A percentile compares a stretch with the other conserved stretches of the same genome.
phyloP scores from a whole-genome alignment of 2,329 filamentous ascomycete species.

The Pseudogymnoascus sp. region DNA sequence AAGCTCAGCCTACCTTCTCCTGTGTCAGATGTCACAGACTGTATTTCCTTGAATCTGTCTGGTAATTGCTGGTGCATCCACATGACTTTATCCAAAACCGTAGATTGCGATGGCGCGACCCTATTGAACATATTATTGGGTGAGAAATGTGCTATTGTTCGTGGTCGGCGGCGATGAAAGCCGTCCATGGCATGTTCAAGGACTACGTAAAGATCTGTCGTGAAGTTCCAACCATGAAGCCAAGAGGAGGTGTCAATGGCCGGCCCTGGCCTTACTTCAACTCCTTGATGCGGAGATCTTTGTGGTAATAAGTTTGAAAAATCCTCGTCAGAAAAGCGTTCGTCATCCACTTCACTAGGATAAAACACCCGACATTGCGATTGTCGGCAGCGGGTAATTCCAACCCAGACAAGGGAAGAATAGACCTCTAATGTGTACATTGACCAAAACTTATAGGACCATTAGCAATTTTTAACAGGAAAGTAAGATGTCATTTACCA shows the following conservation, averaged over 20 bases:
- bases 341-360: constrained; percentile 41
- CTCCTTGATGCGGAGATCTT: constrained; percentile 17
- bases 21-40: constrained; percentile 23
- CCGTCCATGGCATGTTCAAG: constrained; percentile 41
- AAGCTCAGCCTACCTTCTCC: constrained; percentile 38
- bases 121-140: constrained; percentile 12
- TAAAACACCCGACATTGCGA: constrained; percentile 40
- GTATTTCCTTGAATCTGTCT: constrained; percentile 16
- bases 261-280: constrained; percentile 18
- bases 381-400: constrained; percentile 39
- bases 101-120: constrained; percentile 11
- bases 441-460: constrained; percentile 42
- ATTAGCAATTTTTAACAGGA: constrained; percentile 9
- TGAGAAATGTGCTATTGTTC: constrained; percentile 5
- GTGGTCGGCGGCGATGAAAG: constrained; percentile 13
- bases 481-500: constrained; percentile 30
- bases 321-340: constrained; percentile 31
- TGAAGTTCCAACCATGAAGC: constrained; percentile 52
- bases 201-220: constrained; percentile 48
- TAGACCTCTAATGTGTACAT: constrained; percentile 52
- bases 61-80: constrained; percentile 17
- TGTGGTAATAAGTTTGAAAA: background rate
- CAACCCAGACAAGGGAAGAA: constrained; percentile 45
- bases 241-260: constrained; percentile 32
- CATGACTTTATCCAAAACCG: constrained; percentile 18